Base-by-base conservation (phyloP, 2,329 filamentous ascomycete genomes). In the Microascus cirrosus region DNA sequence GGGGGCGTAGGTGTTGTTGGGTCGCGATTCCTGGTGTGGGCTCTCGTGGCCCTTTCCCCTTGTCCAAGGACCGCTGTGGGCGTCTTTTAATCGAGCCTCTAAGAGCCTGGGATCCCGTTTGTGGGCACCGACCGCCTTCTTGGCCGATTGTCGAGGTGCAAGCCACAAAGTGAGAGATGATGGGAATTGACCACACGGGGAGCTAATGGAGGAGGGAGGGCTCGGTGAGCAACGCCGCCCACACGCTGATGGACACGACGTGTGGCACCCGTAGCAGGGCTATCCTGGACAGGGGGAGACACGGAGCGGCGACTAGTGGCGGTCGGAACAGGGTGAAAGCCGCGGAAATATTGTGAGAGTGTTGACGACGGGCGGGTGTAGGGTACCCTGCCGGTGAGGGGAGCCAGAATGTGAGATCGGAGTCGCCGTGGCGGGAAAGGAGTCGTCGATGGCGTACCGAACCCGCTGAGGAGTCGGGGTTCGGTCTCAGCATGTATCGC, bases 401-500 rank as follows among this genome's bases (percentile, higher is more conserved):
- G 42, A 48, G 42, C 15, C 42, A n/a, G 42, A 22, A 48, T 22
- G 42, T n/a, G 42, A 48, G 20, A 20, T 48, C 42, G 42, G 42
- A n/a, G 42, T 48, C 20, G 42, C 42, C 42, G 42, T 13, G 20
- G 42, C 42, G 42, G 39, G 34, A 48, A 56, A 36, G 36, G 54
- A 20, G 42, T 45, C 53, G 24, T 48, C 54, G 36, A 56, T 34
- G 39, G 54, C 25, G 54, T 56, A 56, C 54, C 39, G 25, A 45
- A 25, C 12, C 39, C 36, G 36, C 54, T 56, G 39, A 34, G 24
- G 54, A 20, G 32, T 24, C 42, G 39, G 39, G 4, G 45, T 24
- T 56, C 39, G 54, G 54, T 56, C 54, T 56, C 54, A 56, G 54
- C 4, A 56, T 32, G 54, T 56, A 45, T 56, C 36, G 54, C n/a